Percentiles rank a stretch among this genome's conserved stretches.
These are phyloP conservation scores for Yamadazyma friedrichii DNA, from an alignment of 1,139 yeast species.

Conservation along the genomic window DNA sequence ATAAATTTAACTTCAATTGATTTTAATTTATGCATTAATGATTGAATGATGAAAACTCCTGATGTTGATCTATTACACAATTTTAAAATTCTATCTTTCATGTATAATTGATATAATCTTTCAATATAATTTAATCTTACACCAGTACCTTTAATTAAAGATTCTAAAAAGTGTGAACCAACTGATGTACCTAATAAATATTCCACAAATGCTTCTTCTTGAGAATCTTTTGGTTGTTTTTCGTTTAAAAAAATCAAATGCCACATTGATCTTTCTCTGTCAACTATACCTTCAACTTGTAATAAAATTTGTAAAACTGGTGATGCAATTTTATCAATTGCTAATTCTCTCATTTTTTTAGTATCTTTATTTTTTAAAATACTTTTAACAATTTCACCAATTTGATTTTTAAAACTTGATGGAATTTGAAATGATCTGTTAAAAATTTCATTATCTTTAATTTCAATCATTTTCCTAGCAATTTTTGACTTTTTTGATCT, in stretches of 20 bases:
- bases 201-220: constrained; percentile 82
- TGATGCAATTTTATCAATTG: constrained; percentile 79
- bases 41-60: constrained; percentile 81
- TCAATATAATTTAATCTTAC: constrained; percentile 69
- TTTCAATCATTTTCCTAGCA: constrained; percentile 91
- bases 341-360: constrained; percentile 60
- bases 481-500: constrained; percentile 85
- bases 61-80: constrained; percentile 76
- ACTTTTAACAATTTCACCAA: constrained; percentile 44
- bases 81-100: constrained; percentile 69
- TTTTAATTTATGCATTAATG: constrained; percentile 59
- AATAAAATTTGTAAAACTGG: constrained; percentile 83
- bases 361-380: constrained; percentile 42
- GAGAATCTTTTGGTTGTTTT: constrained; percentile 49
- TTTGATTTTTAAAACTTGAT: constrained; percentile 60
- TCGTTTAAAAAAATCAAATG: constrained; percentile 47
- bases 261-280: constrained; percentile 69
- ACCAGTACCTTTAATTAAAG: constrained; percentile 56
- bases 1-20: constrained; percentile 60
- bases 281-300: constrained; percentile 79
- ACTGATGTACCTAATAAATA: constrained; percentile 81
- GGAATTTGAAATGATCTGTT: constrained; percentile 72
- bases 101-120: constrained; percentile 67
- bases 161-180: constrained; percentile 87
- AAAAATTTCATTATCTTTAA: constrained; percentile 73